Evolutionary conservation across 2,329 filamentous ascomycete genomes (phyloP), one percentile per base, ranked within the genome.

Genomic region (Trichoderma asperellum): DNA sequence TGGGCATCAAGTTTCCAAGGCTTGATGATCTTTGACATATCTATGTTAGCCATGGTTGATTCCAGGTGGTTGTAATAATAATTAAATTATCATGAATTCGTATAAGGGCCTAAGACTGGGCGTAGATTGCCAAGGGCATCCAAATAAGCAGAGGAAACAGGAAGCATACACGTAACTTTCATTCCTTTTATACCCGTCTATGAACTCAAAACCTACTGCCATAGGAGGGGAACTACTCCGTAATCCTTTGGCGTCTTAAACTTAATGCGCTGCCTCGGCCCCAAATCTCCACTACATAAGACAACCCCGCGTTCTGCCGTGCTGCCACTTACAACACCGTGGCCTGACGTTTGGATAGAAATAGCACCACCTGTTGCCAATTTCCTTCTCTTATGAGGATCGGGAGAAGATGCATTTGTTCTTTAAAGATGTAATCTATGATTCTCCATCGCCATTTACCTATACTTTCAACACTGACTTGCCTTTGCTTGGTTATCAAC

Each of bases 1-100:
- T 72, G 62, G 11, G 70, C 60, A 16, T 68, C 67, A 16, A 68
- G 73, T 1, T 72, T 56, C 73, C 73, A 74, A 14, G 73, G 73
- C 68, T 72, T 74, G 40, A 75, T 73, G 37, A 67, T 47, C 61
- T 55, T 64, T 55, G 61, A 53, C 61, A 64, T 53, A 14, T 64
- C 47, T 6, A 64, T 27, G 21, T 40, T 64, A 16, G 47, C 61
- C 61, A 64, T 64, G 16, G 11, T n/a, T 64, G 34, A 2, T 14
- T n/a, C n/a, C 3, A 8, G 24, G 24, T 14, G 27, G 60, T n/a
- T 53, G 5, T 18, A 21, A 37, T 11, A 32, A 1, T 32, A n/a
- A 10, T 21, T 49, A n/a, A 49, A 21, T 47, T 49, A n/a, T 12
- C 4, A 49, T 21, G 10, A 24, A 49, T 4, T 21, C 60, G 18